These are phyloP conservation scores for Danielia reshetovae DNA, from an alignment of 805 yeast species.

Conservation along the genomic window DNA sequence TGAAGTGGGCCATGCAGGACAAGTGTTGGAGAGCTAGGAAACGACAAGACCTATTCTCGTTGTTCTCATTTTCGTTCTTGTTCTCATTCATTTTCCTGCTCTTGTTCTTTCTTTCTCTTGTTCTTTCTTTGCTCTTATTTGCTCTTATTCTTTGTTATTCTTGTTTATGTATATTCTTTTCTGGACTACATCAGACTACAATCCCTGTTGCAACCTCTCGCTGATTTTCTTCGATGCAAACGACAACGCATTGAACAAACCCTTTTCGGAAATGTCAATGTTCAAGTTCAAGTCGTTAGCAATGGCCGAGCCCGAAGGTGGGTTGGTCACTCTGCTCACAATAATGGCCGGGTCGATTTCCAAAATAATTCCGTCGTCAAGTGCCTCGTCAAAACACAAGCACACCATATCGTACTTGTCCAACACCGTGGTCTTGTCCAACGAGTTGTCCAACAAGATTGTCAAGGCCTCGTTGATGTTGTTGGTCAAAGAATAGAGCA, in stretches of 20 bases:
- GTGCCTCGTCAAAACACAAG: conserved; percentile 84
- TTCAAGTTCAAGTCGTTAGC: conserved; percentile 56
- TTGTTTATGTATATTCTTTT: no score
- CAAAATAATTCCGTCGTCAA: conserved; percentile 89
- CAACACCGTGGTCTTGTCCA: conserved; percentile 74
- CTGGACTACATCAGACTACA: no score
- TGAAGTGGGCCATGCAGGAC: no score
- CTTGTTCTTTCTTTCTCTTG: no score
- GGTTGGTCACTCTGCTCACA: conserved; percentile 85
- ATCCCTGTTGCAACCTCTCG: conserved; percentile 45
- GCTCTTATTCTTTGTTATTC: no score
- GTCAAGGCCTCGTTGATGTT: conserved; percentile 82
- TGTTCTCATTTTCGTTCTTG: no score
- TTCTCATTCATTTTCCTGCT: no score
- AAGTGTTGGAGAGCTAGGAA: no score
- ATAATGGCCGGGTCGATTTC: conserved; percentile 87
- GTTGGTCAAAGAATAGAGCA: conserved; percentile 68
- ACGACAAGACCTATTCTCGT: no score
- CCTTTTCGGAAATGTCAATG: conserved; percentile 69
- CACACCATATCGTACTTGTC: conserved; percentile 84
- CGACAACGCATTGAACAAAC: conserved; percentile 78
- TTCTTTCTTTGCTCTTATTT: no score
- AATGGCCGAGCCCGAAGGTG: conserved; percentile 47
- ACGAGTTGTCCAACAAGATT: conserved; percentile 60
- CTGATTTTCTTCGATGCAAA: conserved; percentile 73